Conservation (phyloP, 179 eudicot species). For the Carnegiea gigantea region DNA sequence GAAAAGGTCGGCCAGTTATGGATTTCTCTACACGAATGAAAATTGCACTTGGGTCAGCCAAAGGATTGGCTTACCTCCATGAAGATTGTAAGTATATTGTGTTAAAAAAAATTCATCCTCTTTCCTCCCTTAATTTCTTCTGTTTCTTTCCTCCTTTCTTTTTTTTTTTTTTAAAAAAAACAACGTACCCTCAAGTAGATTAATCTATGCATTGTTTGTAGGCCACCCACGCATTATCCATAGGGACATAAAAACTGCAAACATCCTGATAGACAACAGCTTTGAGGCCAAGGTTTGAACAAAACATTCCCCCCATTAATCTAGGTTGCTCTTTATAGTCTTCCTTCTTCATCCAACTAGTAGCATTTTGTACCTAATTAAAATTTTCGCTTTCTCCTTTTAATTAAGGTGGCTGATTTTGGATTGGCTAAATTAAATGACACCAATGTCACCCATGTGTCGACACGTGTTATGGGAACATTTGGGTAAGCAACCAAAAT, state of each 20-base stretch:
- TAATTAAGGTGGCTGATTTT: slow-evolving; percentile 60
- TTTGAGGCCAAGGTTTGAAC: slow-evolving; percentile 65
- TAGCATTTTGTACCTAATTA: neutral
- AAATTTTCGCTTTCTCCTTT: neutral
- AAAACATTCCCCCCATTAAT: neutral
- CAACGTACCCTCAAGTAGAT: neutral
- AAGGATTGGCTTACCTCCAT: slow-evolving; percentile 68
- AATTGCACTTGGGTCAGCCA: slow-evolving; percentile 65
- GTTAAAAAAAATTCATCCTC: neutral
- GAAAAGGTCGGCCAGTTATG: slow-evolving; percentile 42
- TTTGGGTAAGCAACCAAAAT: slow-evolving; percentile 55
- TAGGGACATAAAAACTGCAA: slow-evolving; percentile 67
- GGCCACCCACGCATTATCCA: slow-evolving; percentile 74
- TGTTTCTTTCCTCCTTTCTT: neutral
- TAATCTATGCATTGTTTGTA: slow-evolving; percentile 15
- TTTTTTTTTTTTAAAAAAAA: neutral
- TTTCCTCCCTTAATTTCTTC: neutral
- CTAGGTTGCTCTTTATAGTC: neutral
- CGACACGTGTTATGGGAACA: slow-evolving; percentile 77
- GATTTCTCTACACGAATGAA: slow-evolving; percentile 44
- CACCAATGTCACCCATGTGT: slow-evolving; percentile 47
- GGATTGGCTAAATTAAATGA: slow-evolving; percentile 49
- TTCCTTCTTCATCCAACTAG: neutral
- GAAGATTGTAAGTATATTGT: slow-evolving; percentile 52
- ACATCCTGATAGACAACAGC: slow-evolving; percentile 52